Base-by-base conservation (phyloP, 352 stramenopile genomes). In the Saprolegnia parasitica region DNA sequence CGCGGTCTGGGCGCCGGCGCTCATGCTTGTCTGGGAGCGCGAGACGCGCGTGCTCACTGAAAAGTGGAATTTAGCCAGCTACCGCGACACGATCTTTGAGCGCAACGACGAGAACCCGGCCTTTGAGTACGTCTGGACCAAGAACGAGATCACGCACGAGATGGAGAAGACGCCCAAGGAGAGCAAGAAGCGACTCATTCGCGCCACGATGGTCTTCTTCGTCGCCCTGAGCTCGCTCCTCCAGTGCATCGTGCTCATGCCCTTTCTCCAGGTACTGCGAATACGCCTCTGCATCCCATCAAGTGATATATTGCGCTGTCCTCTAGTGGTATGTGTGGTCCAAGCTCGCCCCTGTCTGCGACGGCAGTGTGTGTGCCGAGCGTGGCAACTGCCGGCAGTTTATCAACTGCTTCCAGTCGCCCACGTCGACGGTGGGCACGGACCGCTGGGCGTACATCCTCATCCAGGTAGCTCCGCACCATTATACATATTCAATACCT, bases 381-480 rank as follows among this genome's bases (percentile, higher is more conserved):
- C 23, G 55, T 4, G 16, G 46, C 21, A 70, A 62, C 15, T 70
- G 63, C 39, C 46, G 23, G 18, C 93, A 86, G 81, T 95, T 92
- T 58, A 75, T 95, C 47, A 90, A 87, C 65, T 95, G 87, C 66
- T 95, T 95, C 50, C 79, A 82, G 21, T 86, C 85, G 4, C 76
- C 78, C 0, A 84, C 77, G 0, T 94, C 87, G 13, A 77, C 81
- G 1, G 67, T 96, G 5, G 88, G 88, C 13, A 96, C 88, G 5
- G 88, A 96, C 74, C 88, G 88, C 2, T 96, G 88, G 88, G 79
- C 91, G 56, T 96, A 96, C 67, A 96, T 96, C 60, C 65, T 96
- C 21, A 86, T 92, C 35, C 88, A 96, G 50, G 63, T 70, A 35
- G 3, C 13, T 26, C 24, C 16, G 8, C n/a, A n/a, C n/a, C n/a